Evolutionary conservation across 805 yeast genomes (phyloP).

Genomic region (Tetrapisispora phaffii): DNA sequence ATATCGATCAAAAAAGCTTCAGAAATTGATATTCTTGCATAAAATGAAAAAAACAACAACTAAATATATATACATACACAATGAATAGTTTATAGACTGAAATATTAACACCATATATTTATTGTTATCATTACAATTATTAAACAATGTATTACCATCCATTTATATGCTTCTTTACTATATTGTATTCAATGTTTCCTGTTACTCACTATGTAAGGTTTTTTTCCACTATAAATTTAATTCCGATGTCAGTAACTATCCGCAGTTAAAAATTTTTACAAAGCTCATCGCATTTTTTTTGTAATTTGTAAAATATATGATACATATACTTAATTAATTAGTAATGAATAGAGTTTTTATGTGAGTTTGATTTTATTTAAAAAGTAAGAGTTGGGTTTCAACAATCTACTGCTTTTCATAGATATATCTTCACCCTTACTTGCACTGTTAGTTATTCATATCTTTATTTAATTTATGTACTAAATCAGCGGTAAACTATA

Average conservation of each 20-base stretch:
- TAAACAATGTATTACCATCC: too few relatives aligned
- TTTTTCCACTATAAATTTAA: not conserved
- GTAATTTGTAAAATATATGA: not conserved
- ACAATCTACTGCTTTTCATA: too few relatives aligned
- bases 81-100: too few relatives aligned
- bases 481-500: too few relatives aligned
- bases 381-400: too few relatives aligned
- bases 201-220: not conserved
- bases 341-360: not conserved
- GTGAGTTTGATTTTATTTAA: too few relatives aligned
- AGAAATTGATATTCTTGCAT: not conserved
- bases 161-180: too few relatives aligned
- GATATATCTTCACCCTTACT: too few relatives aligned
- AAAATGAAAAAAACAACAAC: not conserved
- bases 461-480: too few relatives aligned
- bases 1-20: conserved; percentile 20
- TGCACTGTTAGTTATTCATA: too few relatives aligned
- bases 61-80: not conserved
- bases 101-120: not conserved
- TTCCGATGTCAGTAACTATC: not conserved
- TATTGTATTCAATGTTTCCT: too few relatives aligned
- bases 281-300: conserved; percentile 4
- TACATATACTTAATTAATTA: not conserved
- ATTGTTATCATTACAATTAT: too few relatives aligned
- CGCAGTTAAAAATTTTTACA: conserved; percentile 2